Evolutionary conservation across 2,329 filamentous ascomycete species (phyloP), one percentile per base, ranked within the genome.

Genomic region (Helotiales sp.): DNA sequence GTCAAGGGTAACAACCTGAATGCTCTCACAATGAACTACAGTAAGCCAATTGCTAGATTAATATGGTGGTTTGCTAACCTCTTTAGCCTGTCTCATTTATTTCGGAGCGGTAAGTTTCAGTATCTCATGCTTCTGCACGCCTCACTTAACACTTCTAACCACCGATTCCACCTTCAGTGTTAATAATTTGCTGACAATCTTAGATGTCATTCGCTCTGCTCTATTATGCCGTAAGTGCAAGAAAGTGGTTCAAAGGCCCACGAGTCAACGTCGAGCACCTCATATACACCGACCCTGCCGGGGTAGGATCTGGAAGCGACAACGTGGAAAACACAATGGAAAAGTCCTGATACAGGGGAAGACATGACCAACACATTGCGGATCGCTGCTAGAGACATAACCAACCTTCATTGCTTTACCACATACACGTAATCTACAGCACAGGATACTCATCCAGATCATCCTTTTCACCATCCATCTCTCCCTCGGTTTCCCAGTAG

Each of bases 181-280:
- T 12, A 2, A 5, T 5, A 5, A 27, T 15, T 13, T 44, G 27
- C 22, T 44, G 19, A 44, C 19, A 27, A 27, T 15, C 5, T 3
- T 15, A 44, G 0, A 88, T 88, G 85, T 58, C 83, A 3, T 68
- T 78, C 2, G 76, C 84, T 4, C 73, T 78, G 2, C 71, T 86
- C 13, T 89, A 85, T 84, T 90, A 85, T 77, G 73, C 82, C 38
- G 72, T 89, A 4, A 79, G 81, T 63, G 86, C 86, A 9, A 77
- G 77, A 49, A 86, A 82, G 66, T 89, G 86, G 86, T 90, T 89
- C 72, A 86, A 83, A 66, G 87, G 87, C 0, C 86, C 87, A 0
- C 87, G 84, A 74, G 81, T 89, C 60, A 89, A 89, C 66, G 75
- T 89, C 25, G 80, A 84, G 63, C 47, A 68, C 49, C 27, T 52